Evolutionary conservation across 306 rosid species (phyloP).

Genomic region (Fagus sylvatica): DNA sequence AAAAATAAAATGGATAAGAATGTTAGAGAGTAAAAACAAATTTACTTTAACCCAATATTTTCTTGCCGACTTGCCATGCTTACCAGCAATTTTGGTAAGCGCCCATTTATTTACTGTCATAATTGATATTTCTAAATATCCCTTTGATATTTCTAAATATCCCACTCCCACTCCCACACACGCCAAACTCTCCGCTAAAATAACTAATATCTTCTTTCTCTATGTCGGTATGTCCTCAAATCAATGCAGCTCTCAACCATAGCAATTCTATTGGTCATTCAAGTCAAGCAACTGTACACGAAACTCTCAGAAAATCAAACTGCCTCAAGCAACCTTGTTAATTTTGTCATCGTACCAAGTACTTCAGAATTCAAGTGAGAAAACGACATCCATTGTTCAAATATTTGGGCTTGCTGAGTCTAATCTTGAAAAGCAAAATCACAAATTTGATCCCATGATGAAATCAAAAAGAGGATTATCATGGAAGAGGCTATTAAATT

Average conservation of each 20-base stretch:
- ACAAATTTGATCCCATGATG: background rate
- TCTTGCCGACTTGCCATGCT: too few relatives aligned
- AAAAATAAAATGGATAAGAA: background rate
- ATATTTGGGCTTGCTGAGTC: background rate
- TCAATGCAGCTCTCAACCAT: background rate
- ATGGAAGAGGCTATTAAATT: too few relatives aligned
- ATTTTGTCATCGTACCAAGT: background rate
- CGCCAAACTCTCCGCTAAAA: too few relatives aligned
- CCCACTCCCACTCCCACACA: too few relatives aligned
- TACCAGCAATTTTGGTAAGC: too few relatives aligned
- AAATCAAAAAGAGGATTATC: background rate
- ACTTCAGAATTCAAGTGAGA: background rate
- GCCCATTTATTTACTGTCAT: too few relatives aligned
- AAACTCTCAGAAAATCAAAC: background rate
- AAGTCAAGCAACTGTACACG: background rate
- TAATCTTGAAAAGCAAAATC: background rate
- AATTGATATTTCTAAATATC: too few relatives aligned
- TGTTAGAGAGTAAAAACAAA: too few relatives aligned
- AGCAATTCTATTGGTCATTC: background rate
- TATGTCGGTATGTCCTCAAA: background rate
- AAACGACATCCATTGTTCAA: slow-evolving; percentile 6
- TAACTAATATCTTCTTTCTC: background rate
- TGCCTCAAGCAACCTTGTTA: background rate
- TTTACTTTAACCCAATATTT: too few relatives aligned
- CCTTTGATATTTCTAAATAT: too few relatives aligned